Conservation (phyloP, 495 filamentous ascomycete genomes). For the Tuber aestivum region DNA sequence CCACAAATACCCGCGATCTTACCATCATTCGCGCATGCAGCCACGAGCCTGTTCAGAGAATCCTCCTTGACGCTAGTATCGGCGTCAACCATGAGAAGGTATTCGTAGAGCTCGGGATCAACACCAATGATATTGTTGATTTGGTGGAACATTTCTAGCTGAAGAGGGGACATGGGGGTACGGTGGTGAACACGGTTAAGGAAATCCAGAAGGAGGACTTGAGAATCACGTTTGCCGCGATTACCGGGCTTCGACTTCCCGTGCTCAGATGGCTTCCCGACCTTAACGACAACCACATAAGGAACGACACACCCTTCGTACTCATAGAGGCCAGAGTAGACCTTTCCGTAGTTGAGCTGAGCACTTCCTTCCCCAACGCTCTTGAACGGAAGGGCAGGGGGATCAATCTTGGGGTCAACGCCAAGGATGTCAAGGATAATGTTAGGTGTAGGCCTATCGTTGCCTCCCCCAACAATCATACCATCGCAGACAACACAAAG, state of each 20-base stretch:
- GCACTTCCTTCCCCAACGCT: conserved; percentile 83
- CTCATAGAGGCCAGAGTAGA: conserved; percentile 97
- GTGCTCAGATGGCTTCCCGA: conserved; percentile 94
- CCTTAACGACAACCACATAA: conserved; percentile 91
- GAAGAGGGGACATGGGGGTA: conserved; percentile 85
- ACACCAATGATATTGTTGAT: conserved; percentile 99
- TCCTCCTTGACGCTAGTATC: conserved; percentile 94
- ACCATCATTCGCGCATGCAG: conserved; percentile 85
- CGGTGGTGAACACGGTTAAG: conserved; percentile 96
- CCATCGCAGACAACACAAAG: conserved; percentile 92
- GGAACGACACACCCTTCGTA: conserved; percentile 85
- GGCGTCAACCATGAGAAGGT: conserved; percentile 93
- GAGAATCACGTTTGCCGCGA: conserved; percentile 95
- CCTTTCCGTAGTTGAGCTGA: conserved; percentile 96
- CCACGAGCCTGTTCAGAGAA: conserved; percentile 84
- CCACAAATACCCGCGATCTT: conserved; percentile 97
- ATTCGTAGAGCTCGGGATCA: conserved; percentile 95
- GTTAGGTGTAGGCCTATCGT: conserved; percentile 93
- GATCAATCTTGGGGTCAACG: conserved; percentile 94
- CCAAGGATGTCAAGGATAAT: conserved; percentile 96
- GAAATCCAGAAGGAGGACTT: conserved; percentile 79
- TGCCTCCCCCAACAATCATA: conserved; percentile 93
- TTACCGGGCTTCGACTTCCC: conserved; percentile 89
- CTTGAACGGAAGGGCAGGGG: conserved; percentile 85
- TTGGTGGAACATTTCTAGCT: conserved; percentile 97